Base-by-base conservation (phyloP, 495 filamentous ascomycete genomes). In the Elaphomyces granulatus region DNA sequence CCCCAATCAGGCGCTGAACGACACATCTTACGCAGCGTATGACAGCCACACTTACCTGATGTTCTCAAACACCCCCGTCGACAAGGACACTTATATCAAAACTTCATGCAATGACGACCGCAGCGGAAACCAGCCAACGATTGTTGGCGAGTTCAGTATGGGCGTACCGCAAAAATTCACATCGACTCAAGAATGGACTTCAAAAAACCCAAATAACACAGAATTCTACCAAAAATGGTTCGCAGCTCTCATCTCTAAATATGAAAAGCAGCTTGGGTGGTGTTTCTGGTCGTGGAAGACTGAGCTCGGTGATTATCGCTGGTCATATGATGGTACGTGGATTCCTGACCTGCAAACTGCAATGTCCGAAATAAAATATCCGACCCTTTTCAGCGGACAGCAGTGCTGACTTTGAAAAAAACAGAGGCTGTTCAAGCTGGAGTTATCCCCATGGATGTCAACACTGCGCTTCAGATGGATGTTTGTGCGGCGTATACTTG, bases 231-330 rank as follows among this genome's bases (percentile, higher is more conserved):
- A 36, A 36, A 55, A 62, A 43, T 80, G 63, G 71, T 80, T 72
- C 54, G 74, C 71, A 7, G 74, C 74, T 2, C 74, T 78, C 50
- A 64, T 71, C 3, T 54, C 57, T 15, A 56, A 64, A 1, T 79
- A 74, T 43, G 75, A 80, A 59, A 62, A 66, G 48, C 63, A 66
- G 32, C 54, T 57, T 8, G 76, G 76, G 0, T 80, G 76, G 74
- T 46, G 75, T 2, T 80, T 74, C 51, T 80, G 75, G 76, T 59
- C 59, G 9, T 78, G 76, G 76, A 80, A 76, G 59, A 52, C 58
- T 8, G 54, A 71, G 41, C 52, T 70, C 36, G 60, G 67, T 15
- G 74, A 80, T 52, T 76, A 64, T 52, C 55, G 75, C 18, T 78
- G 75, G 73, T 64, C 64, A 21, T 79, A 79, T 48, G 47, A 68